Percentiles rank a stretch among this genome's conserved stretches.
phyloP scores from a whole-genome alignment of 805 yeast genomes.

The Saturnispora diversa region DNA sequence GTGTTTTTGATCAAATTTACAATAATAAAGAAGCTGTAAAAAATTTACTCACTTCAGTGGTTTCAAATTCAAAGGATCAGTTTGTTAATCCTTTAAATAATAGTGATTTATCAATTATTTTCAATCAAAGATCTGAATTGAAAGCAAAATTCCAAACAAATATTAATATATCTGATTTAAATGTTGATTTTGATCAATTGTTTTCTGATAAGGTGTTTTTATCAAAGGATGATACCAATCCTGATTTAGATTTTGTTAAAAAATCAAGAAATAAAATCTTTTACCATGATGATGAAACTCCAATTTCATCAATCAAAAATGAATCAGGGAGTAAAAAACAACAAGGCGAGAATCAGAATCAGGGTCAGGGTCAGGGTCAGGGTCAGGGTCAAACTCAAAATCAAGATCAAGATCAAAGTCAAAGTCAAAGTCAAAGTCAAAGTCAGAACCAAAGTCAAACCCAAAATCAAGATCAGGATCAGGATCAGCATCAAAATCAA shows the following conservation, averaged over 20 bases:
- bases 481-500: too few species aligned
- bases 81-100: conserved; percentile 8
- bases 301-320: background rate
- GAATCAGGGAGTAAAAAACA: too few species aligned
- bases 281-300: background rate
- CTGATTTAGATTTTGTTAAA: conserved; percentile 2
- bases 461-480: too few species aligned
- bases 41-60: conserved; percentile 14
- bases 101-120: conserved; percentile 8
- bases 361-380: too few species aligned
- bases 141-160: conserved; percentile 2
- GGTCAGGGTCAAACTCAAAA: too few species aligned
- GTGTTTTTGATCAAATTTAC: conserved; percentile 38
- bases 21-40: conserved; percentile 25
- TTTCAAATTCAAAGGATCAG: background rate
- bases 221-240: conserved; percentile 16
- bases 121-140: conserved; percentile 2
- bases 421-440: too few species aligned
- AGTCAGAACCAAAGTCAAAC: too few species aligned
- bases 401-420: too few species aligned
- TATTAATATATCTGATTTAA: conserved; percentile 13
- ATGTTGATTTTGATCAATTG: conserved; percentile 19
- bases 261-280: background rate
- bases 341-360: too few species aligned
- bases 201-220: conserved; percentile 23